These are phyloP conservation scores for Penicillium simplicissimum DNA, from an alignment of 495 filamentous ascomycete species.

Conservation along the genomic window DNA sequence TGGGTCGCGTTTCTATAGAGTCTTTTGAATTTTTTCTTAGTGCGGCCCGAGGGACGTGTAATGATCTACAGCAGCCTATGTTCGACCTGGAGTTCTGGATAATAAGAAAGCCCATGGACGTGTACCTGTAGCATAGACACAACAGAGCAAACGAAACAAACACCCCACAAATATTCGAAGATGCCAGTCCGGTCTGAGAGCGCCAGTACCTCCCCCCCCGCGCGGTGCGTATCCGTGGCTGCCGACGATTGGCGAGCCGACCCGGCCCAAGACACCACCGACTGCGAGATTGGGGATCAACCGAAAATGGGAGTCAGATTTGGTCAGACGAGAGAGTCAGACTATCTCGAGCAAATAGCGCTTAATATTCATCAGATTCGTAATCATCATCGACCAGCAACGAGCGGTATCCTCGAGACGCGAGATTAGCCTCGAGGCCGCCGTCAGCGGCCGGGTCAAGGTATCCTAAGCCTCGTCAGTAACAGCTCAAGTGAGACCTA, in stretches of 20 bases:
- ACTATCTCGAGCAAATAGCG: neutral
- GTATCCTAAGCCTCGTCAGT: slow-evolving; percentile 56
- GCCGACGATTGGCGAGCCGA: neutral
- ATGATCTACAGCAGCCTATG: neutral
- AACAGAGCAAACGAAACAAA: neutral
- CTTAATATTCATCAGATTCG: slow-evolving; percentile 54
- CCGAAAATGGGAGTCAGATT: neutral
- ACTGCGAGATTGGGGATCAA: neutral
- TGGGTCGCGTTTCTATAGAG: slow-evolving; percentile 6
- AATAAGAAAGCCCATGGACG: neutral
- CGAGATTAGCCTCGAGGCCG: slow-evolving; percentile 82
- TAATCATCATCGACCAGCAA: slow-evolving; percentile 52
- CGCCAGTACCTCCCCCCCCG: neutral
- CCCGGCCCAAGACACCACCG: neutral
- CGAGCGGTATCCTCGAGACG: slow-evolving; percentile 51
- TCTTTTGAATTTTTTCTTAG: neutral
- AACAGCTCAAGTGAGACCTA: slow-evolving; percentile 5
- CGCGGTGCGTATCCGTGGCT: slow-evolving; percentile 3
- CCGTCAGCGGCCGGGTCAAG: slow-evolving; percentile 80
- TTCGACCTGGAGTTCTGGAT: neutral
- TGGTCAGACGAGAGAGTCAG: neutral
- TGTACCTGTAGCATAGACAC: neutral
- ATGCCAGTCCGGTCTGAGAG: slow-evolving; percentile 1
- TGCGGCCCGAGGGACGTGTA: neutral
- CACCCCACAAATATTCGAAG: neutral